Evolutionary conservation across 306 rosid genomes (phyloP), one percentile per base, ranked within the genome.

Genomic region (Dalbergia cochinchinensis): DNA sequence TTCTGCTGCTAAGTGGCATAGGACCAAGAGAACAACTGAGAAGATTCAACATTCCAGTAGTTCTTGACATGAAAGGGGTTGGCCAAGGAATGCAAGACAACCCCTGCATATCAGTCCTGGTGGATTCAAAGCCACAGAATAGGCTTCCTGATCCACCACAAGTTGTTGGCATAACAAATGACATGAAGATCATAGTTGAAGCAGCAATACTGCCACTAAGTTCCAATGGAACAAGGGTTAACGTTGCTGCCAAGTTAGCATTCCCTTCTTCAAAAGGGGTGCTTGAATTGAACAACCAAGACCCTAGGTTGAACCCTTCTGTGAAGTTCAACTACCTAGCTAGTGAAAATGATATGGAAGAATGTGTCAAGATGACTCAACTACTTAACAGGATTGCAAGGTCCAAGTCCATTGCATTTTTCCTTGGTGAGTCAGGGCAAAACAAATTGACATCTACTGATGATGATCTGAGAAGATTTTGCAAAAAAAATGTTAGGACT

Each of bases 71-170:
- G 54, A 39, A 86, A 50, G 73, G 41, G 45, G 92, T 93, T 61
- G 97, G 97, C 5, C 76, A 83, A n/a, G 87, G 84, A 84, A 91
- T 91, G 93, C 86, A 86, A 77, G 97, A 93, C 86, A 89, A 87
- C 74, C 97, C 96, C 2, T 80, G 89, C 66, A 83, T 93, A 59
- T 90, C 83, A 47, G 76, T 88, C 11, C 85, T 88, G 8, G 88
- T 85, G 7, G 90, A 89, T 76, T 73, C 90, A 0, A 83, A 77
- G 73, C 91, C 90, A 0, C 76, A 86, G 42, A 85, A 89, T 3
- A 80, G 88, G 69, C 31, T 79, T 8, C 97, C 94, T 31, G 96
- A 93, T 64, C 83, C 96, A 14, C 92, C 94, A 5, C 90, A 84
- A 74, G 88, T 91, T 33, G 94, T 66, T 6, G 97, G 91, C 54